Conservation (phyloP, 2,329 filamentous ascomycete species). For the Cladosporium halotolerans region DNA sequence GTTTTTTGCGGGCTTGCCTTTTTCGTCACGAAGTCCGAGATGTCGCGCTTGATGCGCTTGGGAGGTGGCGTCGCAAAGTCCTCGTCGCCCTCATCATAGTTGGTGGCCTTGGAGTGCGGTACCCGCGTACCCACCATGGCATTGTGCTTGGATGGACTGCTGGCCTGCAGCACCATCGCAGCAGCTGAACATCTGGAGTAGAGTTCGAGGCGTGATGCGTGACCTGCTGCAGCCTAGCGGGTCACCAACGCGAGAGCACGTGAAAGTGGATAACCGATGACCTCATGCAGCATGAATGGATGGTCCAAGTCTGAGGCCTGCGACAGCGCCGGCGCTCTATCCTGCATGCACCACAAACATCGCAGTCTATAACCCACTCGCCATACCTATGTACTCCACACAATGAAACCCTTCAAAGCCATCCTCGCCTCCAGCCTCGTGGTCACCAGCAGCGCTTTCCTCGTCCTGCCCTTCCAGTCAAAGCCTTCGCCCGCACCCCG, state of each 20-base stretch:
- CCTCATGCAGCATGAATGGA: neutral
- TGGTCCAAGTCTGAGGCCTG: neutral
- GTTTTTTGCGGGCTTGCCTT: slow-evolving; percentile 13
- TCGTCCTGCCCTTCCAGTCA: slow-evolving; percentile 18
- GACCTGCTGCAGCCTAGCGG: neutral
- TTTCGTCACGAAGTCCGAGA: slow-evolving; percentile 15
- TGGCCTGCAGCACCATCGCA: slow-evolving; percentile 30
- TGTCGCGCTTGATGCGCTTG: slow-evolving; percentile 36
- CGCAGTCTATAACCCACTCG: neutral
- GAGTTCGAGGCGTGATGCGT: neutral
- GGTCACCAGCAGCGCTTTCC: slow-evolving; percentile 14
- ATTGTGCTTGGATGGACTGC: slow-evolving; percentile 41
- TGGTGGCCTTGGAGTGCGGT: slow-evolving; percentile 40
- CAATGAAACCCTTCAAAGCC: slow-evolving; percentile 5
- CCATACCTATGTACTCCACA: slow-evolving; percentile 2
- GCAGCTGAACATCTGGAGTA: neutral
- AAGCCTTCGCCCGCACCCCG: slow-evolving; percentile 12
- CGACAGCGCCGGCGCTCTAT: no score
- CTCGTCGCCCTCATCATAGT: slow-evolving; percentile 33
- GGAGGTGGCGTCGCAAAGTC: slow-evolving; percentile 32
- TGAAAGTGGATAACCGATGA: neutral
- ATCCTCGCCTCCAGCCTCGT: slow-evolving; percentile 14
- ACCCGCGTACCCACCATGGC: slow-evolving; percentile 41
- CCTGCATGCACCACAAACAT: neutral
- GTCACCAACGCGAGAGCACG: neutral